Base-by-base conservation (phyloP, 306 rosid genomes). In the Quercus wislizeni region DNA sequence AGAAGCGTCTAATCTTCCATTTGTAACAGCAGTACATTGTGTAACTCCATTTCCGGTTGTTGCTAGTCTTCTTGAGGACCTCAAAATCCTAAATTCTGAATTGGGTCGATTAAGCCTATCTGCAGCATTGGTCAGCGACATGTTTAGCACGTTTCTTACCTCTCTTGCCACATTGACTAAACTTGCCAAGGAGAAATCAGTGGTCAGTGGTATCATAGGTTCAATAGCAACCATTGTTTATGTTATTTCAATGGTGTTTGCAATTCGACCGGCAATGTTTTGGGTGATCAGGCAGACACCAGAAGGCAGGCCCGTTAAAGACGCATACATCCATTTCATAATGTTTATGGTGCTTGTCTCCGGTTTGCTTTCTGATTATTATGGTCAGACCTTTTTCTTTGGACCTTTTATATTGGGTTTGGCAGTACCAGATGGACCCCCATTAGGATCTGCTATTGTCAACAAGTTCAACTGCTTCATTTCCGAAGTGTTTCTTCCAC, bases 391-490 rank as follows among this genome's bases (percentile, higher is more conserved):
- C 6, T 79, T 87, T 19, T 1, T 63, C 1, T 67, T 85, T 3
- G 96, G 97, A 11, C 90, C 91, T 69, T 80, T 83, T 31, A 21
- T 93, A 14, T 69, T 93, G 23, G 97, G 97, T 3, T 56, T 93
- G 74, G 74, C 87, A 4, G 87, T 91, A 21, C 94, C 92, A 0
- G 91, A 86, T 61, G 96, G 97, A 51, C 91, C 91, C 12, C 94
- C 92, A 0, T 57, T 88, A 33, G 96, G 94, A 31, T 86, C 90
- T 6, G 86, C 92, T 3, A 33, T 93, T 49, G 88, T 89, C 25
- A 82, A 86, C 19, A 88, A 85, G 64, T 56, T 91, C 41, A 57
- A 83, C 7, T 33, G 81, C 56, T 83, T 93, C 27, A 81, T 81
- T 35, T 73, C 63, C 1, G 82, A 83, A 0, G 78, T 89, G 54